A percentile compares a stretch with the other conserved stretches of the same genome.
phyloP scores from a whole-genome alignment of 2,329 filamentous ascomycete genomes.

The Penicillium sp. region DNA sequence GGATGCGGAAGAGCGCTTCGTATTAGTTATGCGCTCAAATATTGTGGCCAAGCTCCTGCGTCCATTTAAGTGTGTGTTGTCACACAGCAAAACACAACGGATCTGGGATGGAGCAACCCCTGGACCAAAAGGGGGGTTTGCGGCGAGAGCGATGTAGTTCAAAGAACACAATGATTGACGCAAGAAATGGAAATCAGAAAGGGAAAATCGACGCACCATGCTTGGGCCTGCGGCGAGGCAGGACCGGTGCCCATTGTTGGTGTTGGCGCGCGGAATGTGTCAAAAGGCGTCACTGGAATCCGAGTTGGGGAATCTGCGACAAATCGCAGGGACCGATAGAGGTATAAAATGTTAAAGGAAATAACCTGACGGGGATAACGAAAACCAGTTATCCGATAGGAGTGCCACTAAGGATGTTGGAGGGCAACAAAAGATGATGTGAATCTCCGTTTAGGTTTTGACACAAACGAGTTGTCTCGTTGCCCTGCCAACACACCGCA shows the following conservation, averaged over 20 bases:
- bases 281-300: slow-evolving; percentile 17
- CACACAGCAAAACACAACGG: neutral
- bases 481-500: neutral
- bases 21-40: slow-evolving; percentile 12
- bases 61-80: neutral
- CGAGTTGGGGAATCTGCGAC: neutral
- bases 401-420: neutral
- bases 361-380: neutral
- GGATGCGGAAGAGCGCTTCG: slow-evolving; percentile 3
- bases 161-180: neutral
- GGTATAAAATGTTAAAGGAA: neutral
- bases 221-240: slow-evolving; percentile 16
- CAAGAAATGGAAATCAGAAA: neutral
- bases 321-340: neutral
- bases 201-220: slow-evolving; percentile 15
- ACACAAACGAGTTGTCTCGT: neutral
- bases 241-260: slow-evolving; percentile 22
- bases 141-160: neutral
- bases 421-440: neutral
- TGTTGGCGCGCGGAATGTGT: slow-evolving; percentile 27
- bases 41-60: neutral
- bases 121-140: neutral
- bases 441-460: neutral
- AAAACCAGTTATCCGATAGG: neutral
- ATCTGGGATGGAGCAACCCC: slow-evolving; percentile 2